Base-by-base conservation (phyloP, 441 rosid species). In the Pelargonium australe region DNA sequence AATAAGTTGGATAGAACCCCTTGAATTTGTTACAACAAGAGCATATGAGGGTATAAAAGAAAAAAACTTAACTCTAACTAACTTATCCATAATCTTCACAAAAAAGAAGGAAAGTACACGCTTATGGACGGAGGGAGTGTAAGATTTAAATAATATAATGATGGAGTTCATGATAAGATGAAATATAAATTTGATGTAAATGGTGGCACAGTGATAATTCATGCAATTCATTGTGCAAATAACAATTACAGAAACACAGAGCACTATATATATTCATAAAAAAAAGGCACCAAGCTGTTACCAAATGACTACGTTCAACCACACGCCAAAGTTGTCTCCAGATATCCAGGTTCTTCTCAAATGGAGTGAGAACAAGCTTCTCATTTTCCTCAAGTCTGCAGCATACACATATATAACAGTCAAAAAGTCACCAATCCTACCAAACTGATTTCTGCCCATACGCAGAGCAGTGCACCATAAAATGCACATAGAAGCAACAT, bases 251-350 rank as follows among this genome's bases (percentile, higher is more conserved):
- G n/a, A n/a, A 67, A 68, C 68, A 57, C 58, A 68, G 70, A 17
- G 16, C 61, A 28, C 77, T 77, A 25, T 0, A 25, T 25, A 25
- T 25, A 25, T 25, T 16, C 19, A 14, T 16, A 53, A 53, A 6
- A 44, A 44, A 44, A 53, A 53, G 17, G 2, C 19, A 53, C 60
- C 60, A 53, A 14, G 60, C 60, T 14, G 20, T 76, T 82, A 92
- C 98, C 92, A 93, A 75, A 81, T 91, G 96, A 87, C 95, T 89
- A 62, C 96, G 91, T 71, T 94, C 99, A 78, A 91, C 87, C 63
- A 94, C 99, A 51, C 96, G 92, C 97, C 99, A 94, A 76, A 93
- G 96, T 66, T 90, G 98, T 78, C 98, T 87, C 98, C 98, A 90
- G 41, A 92, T 90, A 77, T 92, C 98, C 57, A 92, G 87, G 73